A percentile compares a stretch with the other conserved stretches of the same genome.
Conservation (phyloP, 2,329 filamentous ascomycete genomes). For the Sarocladiaceae sp. region DNA sequence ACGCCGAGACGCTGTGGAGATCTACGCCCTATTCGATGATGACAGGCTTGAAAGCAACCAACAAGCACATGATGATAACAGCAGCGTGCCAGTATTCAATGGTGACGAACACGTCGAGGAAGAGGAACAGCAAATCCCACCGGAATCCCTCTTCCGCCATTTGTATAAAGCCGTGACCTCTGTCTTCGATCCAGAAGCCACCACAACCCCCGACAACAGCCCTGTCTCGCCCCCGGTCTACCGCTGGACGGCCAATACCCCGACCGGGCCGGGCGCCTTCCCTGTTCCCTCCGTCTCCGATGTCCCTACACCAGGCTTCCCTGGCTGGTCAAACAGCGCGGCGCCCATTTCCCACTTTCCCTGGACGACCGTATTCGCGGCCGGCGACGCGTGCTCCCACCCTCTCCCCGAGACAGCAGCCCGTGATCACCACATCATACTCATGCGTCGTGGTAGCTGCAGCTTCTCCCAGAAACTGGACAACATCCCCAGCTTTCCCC, state of each 20-base stretch:
- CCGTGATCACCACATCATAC: constrained; percentile 65
- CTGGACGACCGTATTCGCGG: constrained; percentile 68
- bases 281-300: constrained; percentile 62
- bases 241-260: constrained; percentile 47
- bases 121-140: constrained; percentile 31
- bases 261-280: constrained; percentile 53
- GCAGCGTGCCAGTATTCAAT: constrained; percentile 11
- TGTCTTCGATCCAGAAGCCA: constrained; percentile 28
- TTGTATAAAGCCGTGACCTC: constrained; percentile 32
- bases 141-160: constrained; percentile 37
- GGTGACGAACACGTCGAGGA: constrained; percentile 13
- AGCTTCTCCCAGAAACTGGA: constrained; percentile 76
- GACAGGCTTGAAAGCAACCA: constrained; percentile 13
- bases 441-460: constrained; percentile 77
- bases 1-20: constrained; percentile 65
- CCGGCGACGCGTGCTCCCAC: constrained; percentile 60
- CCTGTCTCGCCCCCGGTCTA: background rate
- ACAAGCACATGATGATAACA: constrained; percentile 20
- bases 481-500: constrained; percentile 71
- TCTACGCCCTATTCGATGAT: constrained; percentile 29
- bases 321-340: constrained; percentile 30
- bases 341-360: constrained; percentile 41
- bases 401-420: constrained; percentile 38
- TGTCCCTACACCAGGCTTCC: constrained; percentile 37
- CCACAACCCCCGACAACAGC: background rate